A percentile compares a stretch with the other conserved stretches of the same genome.
phyloP scores from a whole-genome alignment of 306 rosid species.

The Begonia loranthoides region DNA sequence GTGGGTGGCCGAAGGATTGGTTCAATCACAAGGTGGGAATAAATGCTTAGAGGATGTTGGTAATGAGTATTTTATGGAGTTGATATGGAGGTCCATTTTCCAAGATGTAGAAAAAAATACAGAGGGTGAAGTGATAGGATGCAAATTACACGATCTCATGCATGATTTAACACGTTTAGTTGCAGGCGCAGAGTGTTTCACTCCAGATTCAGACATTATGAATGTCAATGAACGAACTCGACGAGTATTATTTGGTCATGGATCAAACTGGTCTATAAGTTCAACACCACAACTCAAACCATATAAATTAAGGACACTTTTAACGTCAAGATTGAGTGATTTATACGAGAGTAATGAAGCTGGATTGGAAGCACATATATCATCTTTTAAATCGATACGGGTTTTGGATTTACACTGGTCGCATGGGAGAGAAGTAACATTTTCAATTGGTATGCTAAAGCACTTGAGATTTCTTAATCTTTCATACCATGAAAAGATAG shows the following conservation, averaged over 20 bases:
- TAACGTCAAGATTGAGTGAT: too few relatives aligned
- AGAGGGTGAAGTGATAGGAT: neutral
- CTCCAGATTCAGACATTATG: too few relatives aligned
- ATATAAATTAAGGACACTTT: too few relatives aligned
- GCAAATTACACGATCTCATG: slow-evolving; percentile 17
- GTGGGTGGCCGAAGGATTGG: too few relatives aligned
- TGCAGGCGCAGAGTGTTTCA: neutral
- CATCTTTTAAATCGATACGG: too few relatives aligned
- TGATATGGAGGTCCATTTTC: too few relatives aligned
- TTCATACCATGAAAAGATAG: neutral
- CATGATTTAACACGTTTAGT: slow-evolving; percentile 21
- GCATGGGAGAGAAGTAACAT: neutral
- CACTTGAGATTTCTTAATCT: slow-evolving; percentile 13
- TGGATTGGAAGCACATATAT: too few relatives aligned
- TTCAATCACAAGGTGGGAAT: too few relatives aligned
- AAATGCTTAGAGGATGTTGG: too few relatives aligned
- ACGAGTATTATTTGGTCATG: slow-evolving; percentile 1
- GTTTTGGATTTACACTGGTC: slow-evolving; percentile 4
- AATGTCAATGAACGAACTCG: neutral
- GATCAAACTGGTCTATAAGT: neutral
- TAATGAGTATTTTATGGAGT: too few relatives aligned
- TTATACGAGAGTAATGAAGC: too few relatives aligned
- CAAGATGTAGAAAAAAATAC: slow-evolving; percentile 6
- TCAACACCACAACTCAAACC: too few relatives aligned
- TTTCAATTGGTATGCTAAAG: neutral